Percentiles rank a stretch among this genome's conserved stretches.
Conservation (phyloP, 305 asterid species). For the Solanum hybrid region DNA sequence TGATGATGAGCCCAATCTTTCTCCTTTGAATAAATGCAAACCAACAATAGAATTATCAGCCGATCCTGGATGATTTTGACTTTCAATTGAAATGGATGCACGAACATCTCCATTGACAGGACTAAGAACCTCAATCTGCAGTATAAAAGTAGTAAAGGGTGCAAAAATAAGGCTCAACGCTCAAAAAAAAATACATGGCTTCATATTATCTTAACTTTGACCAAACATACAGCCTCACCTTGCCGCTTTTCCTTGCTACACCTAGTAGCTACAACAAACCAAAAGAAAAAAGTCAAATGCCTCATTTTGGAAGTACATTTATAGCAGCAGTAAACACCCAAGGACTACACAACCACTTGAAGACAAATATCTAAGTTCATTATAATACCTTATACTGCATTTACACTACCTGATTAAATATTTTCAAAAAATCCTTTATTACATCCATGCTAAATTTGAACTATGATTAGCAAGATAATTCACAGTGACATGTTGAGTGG, state of each 20-base stretch:
- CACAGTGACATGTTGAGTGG: background rate
- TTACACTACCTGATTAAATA: background rate
- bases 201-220: background rate
- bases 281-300: background rate
- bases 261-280: slow-evolving; percentile 38
- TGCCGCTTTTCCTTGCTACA: slow-evolving; percentile 70
- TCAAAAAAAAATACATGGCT: background rate
- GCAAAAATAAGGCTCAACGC: slow-evolving; percentile 4
- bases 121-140: slow-evolving; percentile 68
- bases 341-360: background rate
- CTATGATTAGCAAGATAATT: background rate
- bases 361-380: background rate
- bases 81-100: slow-evolving; percentile 35
- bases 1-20: slow-evolving; percentile 38
- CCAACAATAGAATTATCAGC: slow-evolving; percentile 46
- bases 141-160: slow-evolving; percentile 8
- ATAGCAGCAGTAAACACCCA: background rate
- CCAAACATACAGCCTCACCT: slow-evolving; percentile 23
- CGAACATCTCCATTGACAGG: slow-evolving; percentile 57
- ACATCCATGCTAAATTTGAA: background rate
- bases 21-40: slow-evolving; percentile 62
- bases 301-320: background rate
- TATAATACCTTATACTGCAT: background rate
- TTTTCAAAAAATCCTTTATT: background rate
- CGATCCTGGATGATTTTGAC: slow-evolving; percentile 28